Base-by-base conservation (phyloP, 768 basidiomycete genomes). In the Pleurotus tuoliensis region DNA sequence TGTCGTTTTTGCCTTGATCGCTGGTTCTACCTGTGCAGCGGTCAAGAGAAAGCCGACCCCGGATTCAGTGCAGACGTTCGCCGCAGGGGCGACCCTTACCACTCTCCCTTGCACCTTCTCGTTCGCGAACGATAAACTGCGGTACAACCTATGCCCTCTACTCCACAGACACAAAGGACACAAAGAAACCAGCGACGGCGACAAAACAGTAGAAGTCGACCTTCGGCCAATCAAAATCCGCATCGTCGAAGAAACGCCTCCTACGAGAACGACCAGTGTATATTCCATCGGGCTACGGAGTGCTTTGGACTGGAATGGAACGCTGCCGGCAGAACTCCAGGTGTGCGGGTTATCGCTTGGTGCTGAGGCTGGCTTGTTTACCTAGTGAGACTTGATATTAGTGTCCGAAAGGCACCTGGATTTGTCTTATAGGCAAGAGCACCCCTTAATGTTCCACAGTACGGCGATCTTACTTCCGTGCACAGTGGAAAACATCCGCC, bases 351-450 rank as follows among this genome's bases (percentile, higher is more conserved):
- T 38, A 7, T 22, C 16, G n/a, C 12, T 11, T 11, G 22, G 25
- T 9, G 43, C 43, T 43, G 22, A 45, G 9, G 38, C 30, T 20
- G 46, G 40, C 40, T 27, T 22, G 38, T 3, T 43, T 37, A n/a
- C n/a, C 38, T 43, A 27, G 27, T 27, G 27, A 7, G 20, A 20
- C 1, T 20, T 7, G 22, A 12, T 5, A 6, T 15, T 37, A 73
- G 72, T 74, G 73, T 53, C 66, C 68, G 6, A 54, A 61, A 51
- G 67, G 63, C 38, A 71, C 73, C 9, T 62, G 65, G 53, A 67
- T 74, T 47, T 74, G 73, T 56, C 50, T 72, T 6, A 66, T 62
- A 38, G 63, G 67, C 66, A 24, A 15, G 62, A 39, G 30, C 8
- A 34, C 30, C 8, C 11, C 4, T 24, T 24, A 24, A 24, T 24